phyloP scores from a whole-genome alignment of 2,329 filamentous ascomycete genomes.

The Cladophialophora psammophila region DNA sequence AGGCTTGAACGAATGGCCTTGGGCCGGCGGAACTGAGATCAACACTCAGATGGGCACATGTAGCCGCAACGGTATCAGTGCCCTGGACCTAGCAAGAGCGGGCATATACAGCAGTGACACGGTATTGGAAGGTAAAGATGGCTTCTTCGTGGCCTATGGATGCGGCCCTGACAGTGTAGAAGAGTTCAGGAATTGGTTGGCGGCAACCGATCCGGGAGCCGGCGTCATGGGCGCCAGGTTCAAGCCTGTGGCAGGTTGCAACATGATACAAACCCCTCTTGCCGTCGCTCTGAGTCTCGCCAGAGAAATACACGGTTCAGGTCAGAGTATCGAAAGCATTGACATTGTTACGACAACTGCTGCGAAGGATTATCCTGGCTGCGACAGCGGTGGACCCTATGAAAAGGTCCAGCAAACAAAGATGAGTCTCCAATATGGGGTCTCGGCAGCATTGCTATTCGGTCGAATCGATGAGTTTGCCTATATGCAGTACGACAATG shows the following conservation, averaged over 20 bases:
- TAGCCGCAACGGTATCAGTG: conserved; percentile 18
- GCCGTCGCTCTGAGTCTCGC: conserved; percentile 4
- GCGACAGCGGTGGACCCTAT: conserved; percentile 16
- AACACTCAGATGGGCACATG: conserved; percentile 27
- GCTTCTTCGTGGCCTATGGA: conserved; percentile 23
- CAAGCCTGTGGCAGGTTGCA: conserved; percentile 30
- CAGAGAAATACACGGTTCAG: neutral
- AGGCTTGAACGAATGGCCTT: conserved; percentile 29
- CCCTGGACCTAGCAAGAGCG: conserved; percentile 22
- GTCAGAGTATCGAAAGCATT: neutral
- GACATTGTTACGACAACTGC: conserved; percentile 20
- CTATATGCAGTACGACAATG: conserved; percentile 13
- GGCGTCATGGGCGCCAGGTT: conserved; percentile 25
- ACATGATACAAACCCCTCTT: conserved; percentile 27
- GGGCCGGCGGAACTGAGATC: conserved; percentile 29
- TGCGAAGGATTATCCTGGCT: conserved; percentile 26
- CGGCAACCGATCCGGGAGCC: neutral
- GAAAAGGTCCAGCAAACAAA: conserved; percentile 30
- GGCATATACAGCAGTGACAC: conserved; percentile 23
- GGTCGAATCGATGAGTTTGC: conserved; percentile 18
- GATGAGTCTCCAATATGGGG: conserved; percentile 28
- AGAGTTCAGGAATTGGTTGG: neutral
- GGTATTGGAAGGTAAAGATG: conserved; percentile 27
- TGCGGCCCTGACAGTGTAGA: conserved; percentile 2
- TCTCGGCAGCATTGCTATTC: conserved; percentile 22